Conservation (phyloP, 2,329 filamentous ascomycete species). For the Aspergillus aculeatinus region DNA sequence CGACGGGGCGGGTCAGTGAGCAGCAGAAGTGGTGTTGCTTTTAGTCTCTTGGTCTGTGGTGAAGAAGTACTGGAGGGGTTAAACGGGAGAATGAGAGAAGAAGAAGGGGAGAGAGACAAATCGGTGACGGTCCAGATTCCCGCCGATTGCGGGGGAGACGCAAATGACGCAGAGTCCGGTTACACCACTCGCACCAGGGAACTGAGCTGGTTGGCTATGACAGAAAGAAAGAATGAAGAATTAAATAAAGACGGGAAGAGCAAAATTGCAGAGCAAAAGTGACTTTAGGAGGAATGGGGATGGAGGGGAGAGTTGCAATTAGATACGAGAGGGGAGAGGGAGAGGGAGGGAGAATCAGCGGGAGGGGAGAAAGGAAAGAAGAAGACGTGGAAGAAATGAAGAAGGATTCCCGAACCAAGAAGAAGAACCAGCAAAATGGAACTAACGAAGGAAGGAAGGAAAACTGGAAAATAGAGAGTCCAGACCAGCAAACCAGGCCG, state of each 20-base stretch:
- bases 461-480: neutral
- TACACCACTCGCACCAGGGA: constrained; percentile 1
- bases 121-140: neutral
- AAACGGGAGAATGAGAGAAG: neutral
- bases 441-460: neutral
- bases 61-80: neutral
- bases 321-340: constrained; percentile 5
- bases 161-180: neutral
- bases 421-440: neutral
- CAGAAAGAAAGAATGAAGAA: neutral
- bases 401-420: constrained; percentile 1
- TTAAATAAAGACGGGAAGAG: neutral
- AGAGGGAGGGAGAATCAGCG: constrained; percentile 2
- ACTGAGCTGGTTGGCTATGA: neutral
- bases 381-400: constrained; percentile 2
- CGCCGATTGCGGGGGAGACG: neutral
- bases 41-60: no score
- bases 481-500: constrained; percentile 2
- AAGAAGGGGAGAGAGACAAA: neutral
- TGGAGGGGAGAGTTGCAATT: neutral
- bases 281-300: neutral
- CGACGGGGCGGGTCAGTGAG: neutral
- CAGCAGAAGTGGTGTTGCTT: neutral
- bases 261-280: neutral
- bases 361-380: neutral